Conservation (phyloP, 2,329 filamentous ascomycete genomes). For the Trichoderma hamatum region DNA sequence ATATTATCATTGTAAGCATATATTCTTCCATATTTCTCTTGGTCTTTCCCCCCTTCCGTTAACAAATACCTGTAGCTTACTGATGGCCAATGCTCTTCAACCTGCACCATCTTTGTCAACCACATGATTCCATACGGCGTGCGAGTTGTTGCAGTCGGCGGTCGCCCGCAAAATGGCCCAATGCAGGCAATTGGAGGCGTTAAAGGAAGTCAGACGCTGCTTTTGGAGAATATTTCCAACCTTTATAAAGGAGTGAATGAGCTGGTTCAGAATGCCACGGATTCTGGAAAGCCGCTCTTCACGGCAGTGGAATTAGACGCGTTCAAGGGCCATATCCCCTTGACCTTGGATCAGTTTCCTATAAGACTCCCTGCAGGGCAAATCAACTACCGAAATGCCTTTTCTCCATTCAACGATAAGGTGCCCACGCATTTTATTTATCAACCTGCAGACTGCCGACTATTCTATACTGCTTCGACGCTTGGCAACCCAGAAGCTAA, state of each 20-base stretch:
- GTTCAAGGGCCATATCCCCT: not conserved
- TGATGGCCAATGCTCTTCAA: constrained; percentile 62
- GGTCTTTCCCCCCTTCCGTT: not conserved
- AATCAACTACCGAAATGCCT: constrained; percentile 30
- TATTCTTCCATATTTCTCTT: too few species aligned
- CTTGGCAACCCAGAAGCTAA: constrained; percentile 41
- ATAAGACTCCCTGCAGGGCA: not conserved
- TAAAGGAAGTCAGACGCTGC: constrained; percentile 56
- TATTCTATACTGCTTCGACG: constrained; percentile 59
- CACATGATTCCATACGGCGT: constrained; percentile 56
- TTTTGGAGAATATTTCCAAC: constrained; percentile 35
- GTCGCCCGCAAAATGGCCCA: constrained; percentile 51
- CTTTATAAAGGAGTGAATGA: not conserved
- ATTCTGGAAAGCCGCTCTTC: constrained; percentile 7
- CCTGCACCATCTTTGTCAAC: constrained; percentile 61
- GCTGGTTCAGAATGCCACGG: not conserved
- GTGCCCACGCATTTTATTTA: constrained; percentile 61
- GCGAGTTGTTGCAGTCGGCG: constrained; percentile 60
- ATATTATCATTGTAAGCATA: constrained; percentile 51
- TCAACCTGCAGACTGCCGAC: constrained; percentile 58
- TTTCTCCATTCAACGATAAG: constrained; percentile 37
- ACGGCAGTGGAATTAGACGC: not conserved
- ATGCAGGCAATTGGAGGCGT: constrained; percentile 64
- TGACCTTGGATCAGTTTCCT: not conserved
- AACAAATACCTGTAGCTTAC: constrained; percentile 3